Base-by-base conservation (phyloP, 306 rosid genomes). In the Lotus japonicus region DNA sequence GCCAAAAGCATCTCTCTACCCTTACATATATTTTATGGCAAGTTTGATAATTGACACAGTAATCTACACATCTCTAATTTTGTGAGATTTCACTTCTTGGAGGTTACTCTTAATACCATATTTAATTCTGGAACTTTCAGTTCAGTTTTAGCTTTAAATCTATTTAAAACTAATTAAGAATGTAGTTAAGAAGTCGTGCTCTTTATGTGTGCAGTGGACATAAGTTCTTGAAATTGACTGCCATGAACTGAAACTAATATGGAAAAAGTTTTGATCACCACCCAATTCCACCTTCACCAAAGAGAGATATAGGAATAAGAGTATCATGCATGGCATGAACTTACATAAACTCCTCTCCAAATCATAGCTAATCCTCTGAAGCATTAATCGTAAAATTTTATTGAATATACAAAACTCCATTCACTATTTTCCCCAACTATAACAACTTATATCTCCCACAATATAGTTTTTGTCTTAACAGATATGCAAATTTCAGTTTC, bases 11-110 rank as follows among this genome's bases (percentile, higher is more conserved):
- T 71, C 82, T 57, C 82, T 77, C 48, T 71, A 63, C 58, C 82
- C 82, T 14, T 77, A 64, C 72, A 58, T 64, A 66, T 77, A 77
- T 50, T 77, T 77, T 58, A 77, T 77, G 82, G 82, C 71, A 51
- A 57, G 73, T 56, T 57, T 48, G 44, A 66, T 36, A n/a, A n/a
- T n/a, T n/a, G n/a, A n/a, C n/a, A n/a, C n/a, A n/a, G n/a, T n/a
- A n/a, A n/a, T n/a, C n/a, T 41, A 21, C 17, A n/a, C n/a, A 35
- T 21, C 26, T 35, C 26, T 33, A 23, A 35, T 58, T 58, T 56
- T 23, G 33, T 11, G 33, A 12, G 19, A 61, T 61, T 19, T 56
- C 33, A 13, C 13, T 10, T 49, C 9, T 17, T 17, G 35, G 26
- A 64, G 17, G 14, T 21, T 26, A 8, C 43, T 63, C 23, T 63